These are phyloP conservation scores for Knufia petricola DNA, from an alignment of 2,329 filamentous ascomycete species.

Conservation along the genomic window DNA sequence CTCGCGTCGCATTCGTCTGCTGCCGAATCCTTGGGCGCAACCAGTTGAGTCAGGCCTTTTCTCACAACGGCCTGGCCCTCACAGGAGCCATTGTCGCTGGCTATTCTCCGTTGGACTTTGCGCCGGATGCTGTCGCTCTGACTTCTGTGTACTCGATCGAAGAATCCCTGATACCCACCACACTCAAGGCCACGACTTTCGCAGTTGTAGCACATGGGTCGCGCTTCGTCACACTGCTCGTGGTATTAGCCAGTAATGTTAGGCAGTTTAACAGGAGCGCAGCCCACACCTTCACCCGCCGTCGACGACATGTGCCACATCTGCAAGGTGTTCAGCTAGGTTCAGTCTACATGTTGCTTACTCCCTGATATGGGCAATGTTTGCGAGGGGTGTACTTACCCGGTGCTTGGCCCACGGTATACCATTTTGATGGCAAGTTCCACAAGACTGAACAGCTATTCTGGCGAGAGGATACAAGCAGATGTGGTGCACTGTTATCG, in stretches of 20 bases:
- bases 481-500: too few species aligned
- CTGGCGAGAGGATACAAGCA: not conserved
- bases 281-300: conserved; percentile 20
- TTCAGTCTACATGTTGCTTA: not conserved
- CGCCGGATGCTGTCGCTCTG: conserved; percentile 19
- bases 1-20: not conserved
- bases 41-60: not conserved
- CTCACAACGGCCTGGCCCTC: not conserved
- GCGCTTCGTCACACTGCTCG: conserved; percentile 20
- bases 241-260: not conserved
- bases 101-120: conserved; percentile 8
- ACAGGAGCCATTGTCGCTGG: conserved; percentile 5
- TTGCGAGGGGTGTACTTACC: conserved; percentile 6
- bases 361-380: not conserved
- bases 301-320: conserved; percentile 21
- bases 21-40: not conserved
- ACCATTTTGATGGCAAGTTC: conserved; percentile 17
- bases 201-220: conserved; percentile 23
- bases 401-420: conserved; percentile 21
- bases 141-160: conserved; percentile 21
- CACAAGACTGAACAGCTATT: too few species aligned
- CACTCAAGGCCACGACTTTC: conserved; percentile 15
- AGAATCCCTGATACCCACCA: conserved; percentile 21
- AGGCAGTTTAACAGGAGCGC: not conserved
- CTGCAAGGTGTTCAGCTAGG: not conserved